phyloP scores from a whole-genome alignment of 371 early-diverging fungal species.

The Lichtheimia ramosa region DNA sequence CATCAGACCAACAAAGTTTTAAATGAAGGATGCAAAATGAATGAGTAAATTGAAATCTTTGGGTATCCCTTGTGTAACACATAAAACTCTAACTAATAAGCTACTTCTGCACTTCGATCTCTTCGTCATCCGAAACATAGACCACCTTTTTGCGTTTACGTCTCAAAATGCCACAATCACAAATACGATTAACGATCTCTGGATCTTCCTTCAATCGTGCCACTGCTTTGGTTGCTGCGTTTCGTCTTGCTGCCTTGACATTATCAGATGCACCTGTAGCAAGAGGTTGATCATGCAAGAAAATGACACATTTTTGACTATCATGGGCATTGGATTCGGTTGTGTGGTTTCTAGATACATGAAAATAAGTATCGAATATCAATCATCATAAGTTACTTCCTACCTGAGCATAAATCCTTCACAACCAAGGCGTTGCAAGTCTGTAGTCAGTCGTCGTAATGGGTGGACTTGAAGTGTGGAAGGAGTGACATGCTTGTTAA shows the following conservation, averaged over 20 bases:
- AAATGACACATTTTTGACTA: constrained; percentile 50
- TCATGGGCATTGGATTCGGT: constrained; percentile 25
- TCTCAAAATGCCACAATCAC: constrained; percentile 26
- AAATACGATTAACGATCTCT: constrained; percentile 26
- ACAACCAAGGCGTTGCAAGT: constrained; percentile 50
- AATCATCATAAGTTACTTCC: not conserved
- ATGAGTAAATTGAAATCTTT: no score
- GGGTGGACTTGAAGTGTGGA: constrained; percentile 58
- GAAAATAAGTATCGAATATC: constrained; percentile 1
- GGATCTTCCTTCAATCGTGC: constrained; percentile 41
- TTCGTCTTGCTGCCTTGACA: constrained; percentile 50
- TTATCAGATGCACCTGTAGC: constrained; percentile 45
- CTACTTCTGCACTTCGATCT: not conserved
- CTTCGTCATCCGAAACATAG: constrained; percentile 9
- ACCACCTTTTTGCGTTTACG: constrained; percentile 1
- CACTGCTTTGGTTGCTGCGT: constrained; percentile 44
- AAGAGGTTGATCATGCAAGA: constrained; percentile 46
- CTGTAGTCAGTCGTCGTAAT: constrained; percentile 35
- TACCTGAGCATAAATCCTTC: constrained; percentile 50
- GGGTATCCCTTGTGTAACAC: no score
- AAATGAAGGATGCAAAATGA: no score
- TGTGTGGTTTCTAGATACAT: constrained; percentile 34
- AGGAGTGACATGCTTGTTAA: constrained; percentile 55
- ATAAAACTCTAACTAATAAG: no score
- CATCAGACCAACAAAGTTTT: no score